phyloP scores from a whole-genome alignment of 2,329 filamentous ascomycete species.

The Fusarium foetens region DNA sequence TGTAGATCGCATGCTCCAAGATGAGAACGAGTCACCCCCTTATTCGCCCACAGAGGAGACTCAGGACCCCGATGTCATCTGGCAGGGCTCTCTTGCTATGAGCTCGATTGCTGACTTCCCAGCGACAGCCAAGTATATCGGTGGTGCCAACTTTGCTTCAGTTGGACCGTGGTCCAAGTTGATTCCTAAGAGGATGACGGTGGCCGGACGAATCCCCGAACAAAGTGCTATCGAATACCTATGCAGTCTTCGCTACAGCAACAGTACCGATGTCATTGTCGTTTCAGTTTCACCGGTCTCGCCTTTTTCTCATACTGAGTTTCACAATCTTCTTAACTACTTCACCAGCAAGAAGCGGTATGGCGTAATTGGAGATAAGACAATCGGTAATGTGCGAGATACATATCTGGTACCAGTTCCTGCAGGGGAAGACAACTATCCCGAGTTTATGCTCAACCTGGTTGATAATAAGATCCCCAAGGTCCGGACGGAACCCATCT shows the following conservation, averaged over 20 bases:
- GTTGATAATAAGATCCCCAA: slow-evolving; percentile 83
- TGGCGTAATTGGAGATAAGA: slow-evolving; percentile 84
- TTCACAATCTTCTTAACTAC: slow-evolving; percentile 85
- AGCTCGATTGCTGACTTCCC: slow-evolving; percentile 78
- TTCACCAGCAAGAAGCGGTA: slow-evolving; percentile 85
- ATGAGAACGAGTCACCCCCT: slow-evolving; percentile 81
- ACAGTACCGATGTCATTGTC: slow-evolving; percentile 84
- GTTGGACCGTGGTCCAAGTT: slow-evolving; percentile 78
- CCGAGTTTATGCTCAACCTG: slow-evolving; percentile 90
- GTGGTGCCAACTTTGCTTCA: slow-evolving; percentile 78
- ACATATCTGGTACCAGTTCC: slow-evolving; percentile 91
- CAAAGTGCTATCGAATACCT: slow-evolving; percentile 90
- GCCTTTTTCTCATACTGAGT: slow-evolving; percentile 68
- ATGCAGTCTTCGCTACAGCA: slow-evolving; percentile 84
- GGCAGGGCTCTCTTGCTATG: slow-evolving; percentile 82
- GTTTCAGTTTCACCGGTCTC: slow-evolving; percentile 75
- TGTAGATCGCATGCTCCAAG: slow-evolving; percentile 87
- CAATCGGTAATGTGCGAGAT: slow-evolving; percentile 80
- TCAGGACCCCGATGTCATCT: slow-evolving; percentile 75
- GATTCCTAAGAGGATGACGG: slow-evolving; percentile 74
- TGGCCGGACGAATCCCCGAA: slow-evolving; percentile 83
- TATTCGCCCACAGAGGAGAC: slow-evolving; percentile 83
- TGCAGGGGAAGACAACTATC: slow-evolving; percentile 74
- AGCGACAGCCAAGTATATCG: slow-evolving; percentile 83
- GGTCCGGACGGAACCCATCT: slow-evolving; percentile 76